phyloP scores from a whole-genome alignment of 2,329 filamentous ascomycete species.

The Lasiodiplodia sp. region DNA sequence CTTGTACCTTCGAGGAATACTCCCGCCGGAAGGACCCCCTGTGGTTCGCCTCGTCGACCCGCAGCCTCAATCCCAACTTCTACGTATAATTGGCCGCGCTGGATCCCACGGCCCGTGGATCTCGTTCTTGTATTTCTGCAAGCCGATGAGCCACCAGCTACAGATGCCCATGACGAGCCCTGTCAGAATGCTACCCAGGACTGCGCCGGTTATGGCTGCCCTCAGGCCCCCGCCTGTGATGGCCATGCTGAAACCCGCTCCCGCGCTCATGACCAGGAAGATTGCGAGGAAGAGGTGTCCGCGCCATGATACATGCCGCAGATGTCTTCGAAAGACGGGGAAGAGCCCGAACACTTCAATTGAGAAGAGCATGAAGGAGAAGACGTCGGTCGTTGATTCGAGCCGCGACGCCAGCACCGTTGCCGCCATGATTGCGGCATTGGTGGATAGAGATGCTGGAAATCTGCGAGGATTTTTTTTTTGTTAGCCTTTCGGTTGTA shows the following conservation, averaged over 20 bases:
- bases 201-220: constrained; percentile 72
- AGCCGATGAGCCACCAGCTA: constrained; percentile 95
- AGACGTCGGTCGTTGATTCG: constrained; percentile 90
- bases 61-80: constrained; percentile 59
- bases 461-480: constrained; percentile 58
- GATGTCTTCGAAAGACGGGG: constrained; percentile 92
- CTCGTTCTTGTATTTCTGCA: constrained; percentile 99
- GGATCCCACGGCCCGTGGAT: constrained; percentile 98
- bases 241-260: constrained; percentile 74
- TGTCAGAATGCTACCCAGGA: constrained; percentile 77
- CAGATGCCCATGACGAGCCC: constrained; percentile 87
- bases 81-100: constrained; percentile 84
- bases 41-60: constrained; percentile 7
- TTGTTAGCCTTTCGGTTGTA: constrained; percentile 1
- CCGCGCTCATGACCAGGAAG: constrained; percentile 78
- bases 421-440: constrained; percentile 94
- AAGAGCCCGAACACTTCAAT: constrained; percentile 98
- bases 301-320: constrained; percentile 80
- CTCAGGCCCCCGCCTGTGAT: constrained; percentile 62
- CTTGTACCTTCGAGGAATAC: constrained; percentile 40
- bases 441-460: constrained; percentile 83
- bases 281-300: constrained; percentile 82
- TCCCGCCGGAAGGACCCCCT: constrained; percentile 36
- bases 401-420: constrained; percentile 91
- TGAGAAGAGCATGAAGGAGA: constrained; percentile 91